Percentiles rank a stretch among this genome's conserved stretches.
Evolutionary conservation across 176 grass and related monocot species (phyloP).

Genomic region (Cymbopogon citratus): DNA sequence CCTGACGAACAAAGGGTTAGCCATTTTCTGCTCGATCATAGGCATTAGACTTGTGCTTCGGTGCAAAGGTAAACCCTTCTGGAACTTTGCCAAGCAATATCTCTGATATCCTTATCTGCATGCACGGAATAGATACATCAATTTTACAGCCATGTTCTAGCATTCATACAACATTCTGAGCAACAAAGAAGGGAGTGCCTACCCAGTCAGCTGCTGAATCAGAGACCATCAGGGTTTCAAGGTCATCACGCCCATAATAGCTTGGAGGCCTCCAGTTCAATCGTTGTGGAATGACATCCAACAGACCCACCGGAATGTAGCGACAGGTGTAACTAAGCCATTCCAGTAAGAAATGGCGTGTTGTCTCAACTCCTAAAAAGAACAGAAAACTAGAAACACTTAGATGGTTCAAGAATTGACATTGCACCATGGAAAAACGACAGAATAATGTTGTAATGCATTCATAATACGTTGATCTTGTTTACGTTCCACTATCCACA

Average conservation of each 20-base stretch:
- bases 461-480: neutral
- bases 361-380: constrained; percentile 78
- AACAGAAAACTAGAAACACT: neutral
- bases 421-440: neutral
- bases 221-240: constrained; percentile 87
- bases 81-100: constrained; percentile 90
- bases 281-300: constrained; percentile 75
- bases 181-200: neutral
- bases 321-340: constrained; percentile 84
- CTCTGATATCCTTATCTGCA: constrained; percentile 86
- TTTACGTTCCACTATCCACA: neutral
- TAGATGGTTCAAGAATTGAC: neutral
- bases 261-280: constrained; percentile 87
- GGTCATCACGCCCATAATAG: constrained; percentile 78
- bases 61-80: constrained; percentile 75
- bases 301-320: constrained; percentile 73
- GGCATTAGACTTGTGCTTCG: constrained; percentile 90
- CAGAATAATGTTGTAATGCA: neutral
- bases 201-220: constrained; percentile 99
- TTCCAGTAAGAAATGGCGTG: constrained; percentile 85
- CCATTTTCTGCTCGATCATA: constrained; percentile 93
- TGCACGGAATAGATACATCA: neutral
- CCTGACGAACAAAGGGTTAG: neutral
- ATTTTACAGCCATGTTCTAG: neutral
- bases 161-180: neutral